phyloP scores from a whole-genome alignment of 768 basidiomycete genomes.

The Pleurotus ostreatus region DNA sequence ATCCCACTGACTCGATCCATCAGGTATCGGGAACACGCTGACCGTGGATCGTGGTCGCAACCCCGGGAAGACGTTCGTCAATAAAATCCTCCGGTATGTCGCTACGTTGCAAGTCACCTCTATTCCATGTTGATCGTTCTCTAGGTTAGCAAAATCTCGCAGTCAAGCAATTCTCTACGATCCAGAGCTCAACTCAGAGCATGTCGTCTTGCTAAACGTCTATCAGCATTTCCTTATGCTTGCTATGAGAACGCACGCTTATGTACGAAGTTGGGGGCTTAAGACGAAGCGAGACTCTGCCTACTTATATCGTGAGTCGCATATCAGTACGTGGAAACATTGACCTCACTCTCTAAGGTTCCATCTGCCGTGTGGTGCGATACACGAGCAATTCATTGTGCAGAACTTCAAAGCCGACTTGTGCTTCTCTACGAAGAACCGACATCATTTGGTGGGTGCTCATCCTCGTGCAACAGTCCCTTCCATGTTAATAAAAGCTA shows the following conservation, averaged over 20 bases:
- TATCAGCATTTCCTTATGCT: slow-evolving; percentile 82
- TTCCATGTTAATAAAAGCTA: slow-evolving; percentile 20
- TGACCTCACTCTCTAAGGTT: slow-evolving; percentile 36
- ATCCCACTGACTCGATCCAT: not conserved
- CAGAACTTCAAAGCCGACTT: slow-evolving; percentile 37
- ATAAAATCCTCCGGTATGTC: slow-evolving; percentile 74
- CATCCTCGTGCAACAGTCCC: too few relatives aligned
- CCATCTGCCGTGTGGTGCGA: slow-evolving; percentile 56
- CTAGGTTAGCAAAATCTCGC: slow-evolving; percentile 66
- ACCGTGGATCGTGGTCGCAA: slow-evolving; percentile 64
- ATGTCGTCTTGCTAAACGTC: slow-evolving; percentile 72
- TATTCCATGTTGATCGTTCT: not conserved
- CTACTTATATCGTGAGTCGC: slow-evolving; percentile 54
- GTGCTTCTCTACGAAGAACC: slow-evolving; percentile 41
- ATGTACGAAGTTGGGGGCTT: slow-evolving; percentile 61
- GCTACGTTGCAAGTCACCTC: not conserved
- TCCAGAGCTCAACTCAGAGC: slow-evolving; percentile 55
- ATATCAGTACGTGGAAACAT: too few relatives aligned
- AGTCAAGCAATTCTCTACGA: slow-evolving; percentile 83
- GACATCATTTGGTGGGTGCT: slow-evolving; percentile 57
- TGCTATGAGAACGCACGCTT: slow-evolving; percentile 85
- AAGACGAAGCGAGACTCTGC: slow-evolving; percentile 34
- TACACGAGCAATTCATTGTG: slow-evolving; percentile 52
- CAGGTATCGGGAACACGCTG: slow-evolving; percentile 57
- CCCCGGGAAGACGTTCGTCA: slow-evolving; percentile 60